Base-by-base conservation (phyloP, 441 rosid genomes). In the Sinapis alba region DNA sequence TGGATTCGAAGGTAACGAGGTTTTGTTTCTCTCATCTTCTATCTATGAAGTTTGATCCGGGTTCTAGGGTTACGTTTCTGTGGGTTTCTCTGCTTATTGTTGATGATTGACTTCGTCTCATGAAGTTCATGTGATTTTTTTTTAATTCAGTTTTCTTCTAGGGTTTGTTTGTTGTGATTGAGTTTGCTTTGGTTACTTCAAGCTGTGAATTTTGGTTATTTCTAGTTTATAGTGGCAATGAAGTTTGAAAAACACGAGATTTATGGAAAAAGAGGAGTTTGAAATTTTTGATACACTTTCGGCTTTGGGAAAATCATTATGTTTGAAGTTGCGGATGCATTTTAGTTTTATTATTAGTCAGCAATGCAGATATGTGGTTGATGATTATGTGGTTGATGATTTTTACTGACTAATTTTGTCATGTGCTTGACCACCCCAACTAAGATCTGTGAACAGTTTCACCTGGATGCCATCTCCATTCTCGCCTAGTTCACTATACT, bases 211-310 rank as follows among this genome's bases (percentile, higher is more conserved):
- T 64, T 58, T 60, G 68, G 43, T 67, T 24, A 2, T 74, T 72
- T 74, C 75, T 59, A 58, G 47, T 58, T 77, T 71, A 23, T 68
- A 56, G 4, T 43, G 71, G 68, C 45, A 78, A 65, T 77, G 80
- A 84, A 81, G 72, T 83, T 74, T 65, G 83, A n/a, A 65, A 34
- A n/a, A 68, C 26, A 73, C 59, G 80, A 58, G 21, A 73, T 81
- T n/a, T 70, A 80, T 54, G n/a, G n/a, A n/a, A n/a, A n/a, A 70
- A 73, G 77, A 61, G 58, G 72, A 56, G 71, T 72, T 73, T 78
- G 24, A 20, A n/a, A n/a, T n/a, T n/a, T n/a, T n/a, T n/a, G n/a
- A n/a, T n/a, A n/a, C n/a, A n/a, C n/a, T n/a, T n/a, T n/a, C n/a
- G n/a, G n/a, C n/a, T n/a, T n/a, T n/a, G n/a, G n/a, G n/a, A n/a